Percentiles rank a stretch among this genome's conserved stretches.
Evolutionary conservation across 768 basidiomycete genomes (phyloP).

Genomic region (Mycena indigotica): DNA sequence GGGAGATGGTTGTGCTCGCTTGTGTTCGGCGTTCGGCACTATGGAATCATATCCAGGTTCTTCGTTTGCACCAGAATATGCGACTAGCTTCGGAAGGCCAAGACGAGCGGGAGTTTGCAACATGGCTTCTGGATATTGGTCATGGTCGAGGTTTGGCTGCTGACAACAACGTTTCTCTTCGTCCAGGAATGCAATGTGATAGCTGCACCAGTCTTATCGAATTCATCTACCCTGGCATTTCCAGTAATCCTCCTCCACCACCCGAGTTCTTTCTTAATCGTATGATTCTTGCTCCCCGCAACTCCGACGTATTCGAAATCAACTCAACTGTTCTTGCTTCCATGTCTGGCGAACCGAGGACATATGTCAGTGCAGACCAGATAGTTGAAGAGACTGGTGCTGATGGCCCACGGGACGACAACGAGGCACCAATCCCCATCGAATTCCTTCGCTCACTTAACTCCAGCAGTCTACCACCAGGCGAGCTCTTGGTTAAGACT

Average conservation of each 20-base stretch:
- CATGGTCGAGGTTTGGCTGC: slow-evolving; percentile 16
- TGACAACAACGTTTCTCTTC: slow-evolving; percentile 6
- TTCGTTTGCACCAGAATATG: slow-evolving; percentile 41
- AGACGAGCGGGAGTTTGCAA: slow-evolving; percentile 22
- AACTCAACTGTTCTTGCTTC: slow-evolving; percentile 29
- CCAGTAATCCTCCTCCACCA: slow-evolving; percentile 11
- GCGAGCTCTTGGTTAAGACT: slow-evolving; percentile 35
- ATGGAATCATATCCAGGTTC: slow-evolving; percentile 32
- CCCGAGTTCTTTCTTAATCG: slow-evolving; percentile 36
- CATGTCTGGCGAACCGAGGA: slow-evolving; percentile 27
- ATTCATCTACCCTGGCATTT: slow-evolving; percentile 26
- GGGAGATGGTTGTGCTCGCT: slow-evolving; percentile 37
- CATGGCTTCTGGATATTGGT: slow-evolving; percentile 22
- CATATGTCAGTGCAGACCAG: slow-evolving; percentile 33
- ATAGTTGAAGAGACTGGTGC: slow-evolving; percentile 22
- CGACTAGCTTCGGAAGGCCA: slow-evolving; percentile 28
- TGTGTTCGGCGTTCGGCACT: slow-evolving; percentile 35
- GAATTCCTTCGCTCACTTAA: slow-evolving; percentile 45
- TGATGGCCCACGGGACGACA: slow-evolving; percentile 23
- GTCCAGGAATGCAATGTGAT: slow-evolving; percentile 17
- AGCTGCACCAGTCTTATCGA: slow-evolving; percentile 33
- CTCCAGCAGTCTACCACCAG: slow-evolving; percentile 41
- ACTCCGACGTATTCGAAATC: slow-evolving; percentile 41
- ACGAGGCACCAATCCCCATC: slow-evolving; percentile 30
- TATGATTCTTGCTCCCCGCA: slow-evolving; percentile 38